phyloP scores from a whole-genome alignment of 2,329 filamentous ascomycete species.

The Cordyceps tenuipes region DNA sequence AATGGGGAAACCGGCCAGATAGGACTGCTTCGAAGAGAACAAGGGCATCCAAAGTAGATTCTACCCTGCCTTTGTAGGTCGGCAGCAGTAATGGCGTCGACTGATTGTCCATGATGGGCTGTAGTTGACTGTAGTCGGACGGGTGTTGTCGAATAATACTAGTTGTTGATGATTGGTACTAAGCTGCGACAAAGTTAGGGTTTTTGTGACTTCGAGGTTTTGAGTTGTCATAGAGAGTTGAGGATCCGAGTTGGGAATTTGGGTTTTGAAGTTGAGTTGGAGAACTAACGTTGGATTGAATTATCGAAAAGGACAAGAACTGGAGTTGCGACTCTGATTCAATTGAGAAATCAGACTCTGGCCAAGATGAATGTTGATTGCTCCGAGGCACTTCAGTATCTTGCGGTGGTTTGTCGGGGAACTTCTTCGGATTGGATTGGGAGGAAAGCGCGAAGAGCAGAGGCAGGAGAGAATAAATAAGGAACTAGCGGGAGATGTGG shows the following conservation, averaged over 20 bases:
- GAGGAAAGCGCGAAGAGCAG: too few species aligned
- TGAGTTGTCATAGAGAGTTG: neutral
- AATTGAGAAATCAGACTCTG: neutral
- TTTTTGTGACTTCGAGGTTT: neutral
- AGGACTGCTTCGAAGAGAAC: slow-evolving; percentile 75
- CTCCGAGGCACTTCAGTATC: too few species aligned
- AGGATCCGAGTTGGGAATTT: too few species aligned
- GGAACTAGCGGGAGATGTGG: too few species aligned
- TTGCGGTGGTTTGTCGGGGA: too few species aligned
- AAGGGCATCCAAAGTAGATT: slow-evolving; percentile 65
- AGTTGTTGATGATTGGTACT: neutral
- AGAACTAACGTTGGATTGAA: neutral
- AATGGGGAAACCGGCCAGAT: slow-evolving; percentile 60
- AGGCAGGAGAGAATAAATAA: too few species aligned
- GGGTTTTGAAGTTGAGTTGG: neutral
- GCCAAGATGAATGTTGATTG: neutral
- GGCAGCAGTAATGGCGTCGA: slow-evolving; percentile 45
- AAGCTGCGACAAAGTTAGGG: neutral
- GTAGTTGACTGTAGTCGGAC: too few species aligned
- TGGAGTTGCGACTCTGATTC: neutral
- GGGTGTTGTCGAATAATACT: too few species aligned
- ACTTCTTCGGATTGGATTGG: too few species aligned
- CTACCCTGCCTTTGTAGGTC: slow-evolving; percentile 60
- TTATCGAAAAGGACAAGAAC: neutral
- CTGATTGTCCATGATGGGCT: slow-evolving; percentile 20